These are phyloP conservation scores for Colletotrichum sojae DNA, from an alignment of 2,329 filamentous ascomycete species.

Conservation along the genomic window DNA sequence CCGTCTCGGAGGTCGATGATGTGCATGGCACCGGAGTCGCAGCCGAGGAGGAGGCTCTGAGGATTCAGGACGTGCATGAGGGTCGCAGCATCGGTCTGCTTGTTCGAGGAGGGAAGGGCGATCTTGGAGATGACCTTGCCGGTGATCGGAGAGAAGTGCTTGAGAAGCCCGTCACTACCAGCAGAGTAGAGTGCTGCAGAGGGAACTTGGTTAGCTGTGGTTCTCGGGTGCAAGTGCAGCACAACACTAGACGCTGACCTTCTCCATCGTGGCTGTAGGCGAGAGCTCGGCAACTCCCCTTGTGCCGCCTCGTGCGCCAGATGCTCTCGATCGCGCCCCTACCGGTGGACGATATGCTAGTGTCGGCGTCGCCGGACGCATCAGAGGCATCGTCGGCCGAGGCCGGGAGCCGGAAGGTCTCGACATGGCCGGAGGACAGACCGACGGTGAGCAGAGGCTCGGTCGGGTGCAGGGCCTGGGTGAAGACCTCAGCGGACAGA, in stretches of 20 bases:
- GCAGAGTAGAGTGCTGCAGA: constrained; percentile 72
- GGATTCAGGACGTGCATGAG: constrained; percentile 88
- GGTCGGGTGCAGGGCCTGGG: constrained; percentile 87
- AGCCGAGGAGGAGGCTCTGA: constrained; percentile 88
- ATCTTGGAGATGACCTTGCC: constrained; percentile 86
- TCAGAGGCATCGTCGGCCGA: constrained; percentile 63
- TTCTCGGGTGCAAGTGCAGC: background rate
- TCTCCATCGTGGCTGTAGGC: constrained; percentile 84
- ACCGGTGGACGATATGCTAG: constrained; percentile 70
- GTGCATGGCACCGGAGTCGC: constrained; percentile 91
- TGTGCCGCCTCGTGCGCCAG: constrained; percentile 92
- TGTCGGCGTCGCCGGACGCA: constrained; percentile 65
- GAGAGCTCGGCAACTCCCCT: constrained; percentile 90
- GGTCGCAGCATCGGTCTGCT: constrained; percentile 78
- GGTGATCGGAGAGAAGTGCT: constrained; percentile 70
- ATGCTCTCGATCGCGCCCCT: constrained; percentile 83
- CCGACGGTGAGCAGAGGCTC: constrained; percentile 90
- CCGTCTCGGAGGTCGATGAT: constrained; percentile 84
- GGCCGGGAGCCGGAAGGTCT: constrained; percentile 81
- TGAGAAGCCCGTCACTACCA: constrained; percentile 72
- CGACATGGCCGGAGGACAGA: constrained; percentile 86
- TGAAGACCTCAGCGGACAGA: constrained; percentile 87
- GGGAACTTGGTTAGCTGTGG: constrained; percentile 35
- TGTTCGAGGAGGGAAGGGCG: constrained; percentile 73
- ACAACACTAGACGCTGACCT: constrained; percentile 64